phyloP scores from a whole-genome alignment of 2,329 filamentous ascomycete species.

The Alternaria sp. region DNA sequence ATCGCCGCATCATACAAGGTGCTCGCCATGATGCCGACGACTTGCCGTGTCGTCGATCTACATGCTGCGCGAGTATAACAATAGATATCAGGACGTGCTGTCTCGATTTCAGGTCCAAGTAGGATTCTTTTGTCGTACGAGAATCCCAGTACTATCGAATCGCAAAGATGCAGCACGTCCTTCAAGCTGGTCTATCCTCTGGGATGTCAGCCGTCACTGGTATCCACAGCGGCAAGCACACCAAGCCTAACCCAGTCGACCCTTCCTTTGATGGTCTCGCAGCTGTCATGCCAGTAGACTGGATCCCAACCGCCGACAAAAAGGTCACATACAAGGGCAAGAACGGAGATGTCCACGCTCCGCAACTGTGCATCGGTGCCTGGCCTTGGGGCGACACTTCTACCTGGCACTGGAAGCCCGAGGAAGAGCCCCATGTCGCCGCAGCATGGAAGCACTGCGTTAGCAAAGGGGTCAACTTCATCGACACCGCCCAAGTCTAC shows the following conservation, averaged over 20 bases:
- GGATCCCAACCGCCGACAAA: not conserved
- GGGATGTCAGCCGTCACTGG: slow-evolving; percentile 3
- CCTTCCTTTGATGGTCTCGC: not conserved
- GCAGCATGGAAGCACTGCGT: slow-evolving; percentile 3
- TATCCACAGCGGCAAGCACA: slow-evolving; percentile 2
- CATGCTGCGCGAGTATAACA: not conserved
- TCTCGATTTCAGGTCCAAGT: not conserved
- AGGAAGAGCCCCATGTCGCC: not conserved
- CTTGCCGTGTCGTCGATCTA: not conserved
- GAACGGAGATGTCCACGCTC: not conserved
- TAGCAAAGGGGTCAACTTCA: slow-evolving; percentile 3
- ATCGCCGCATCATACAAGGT: slow-evolving; percentile 5
- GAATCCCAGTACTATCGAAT: not conserved
- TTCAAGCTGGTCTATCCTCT: not conserved
- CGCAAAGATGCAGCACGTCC: slow-evolving; percentile 1
- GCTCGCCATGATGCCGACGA: not conserved
- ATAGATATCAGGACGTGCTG: not conserved
- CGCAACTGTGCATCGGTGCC: not conserved
- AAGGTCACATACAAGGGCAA: slow-evolving; percentile 1
- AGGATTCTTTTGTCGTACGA: not conserved
- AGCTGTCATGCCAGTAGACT: not conserved
- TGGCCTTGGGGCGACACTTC: slow-evolving; percentile 2
- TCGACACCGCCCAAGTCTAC: slow-evolving; percentile 1
- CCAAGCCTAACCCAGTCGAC: not conserved
- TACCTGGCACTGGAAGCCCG: slow-evolving; percentile 4